These are phyloP conservation scores for Malbranchea zuffiana DNA, from an alignment of 2,329 filamentous ascomycete genomes.

Conservation along the genomic window DNA sequence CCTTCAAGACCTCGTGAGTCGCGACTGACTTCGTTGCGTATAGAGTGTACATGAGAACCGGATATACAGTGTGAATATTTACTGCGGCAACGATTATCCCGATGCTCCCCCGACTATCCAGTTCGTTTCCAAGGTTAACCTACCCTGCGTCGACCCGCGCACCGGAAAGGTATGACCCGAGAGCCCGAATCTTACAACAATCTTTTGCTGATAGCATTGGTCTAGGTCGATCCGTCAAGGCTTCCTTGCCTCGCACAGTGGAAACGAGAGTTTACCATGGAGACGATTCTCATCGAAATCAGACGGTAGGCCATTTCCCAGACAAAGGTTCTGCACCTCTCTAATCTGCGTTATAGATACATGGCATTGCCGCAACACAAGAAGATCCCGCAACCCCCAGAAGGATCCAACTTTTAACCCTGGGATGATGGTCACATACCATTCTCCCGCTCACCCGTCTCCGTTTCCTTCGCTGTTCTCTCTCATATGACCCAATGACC, in stretches of 20 bases:
- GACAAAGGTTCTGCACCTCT: constrained; percentile 11
- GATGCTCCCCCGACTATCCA: constrained; percentile 79
- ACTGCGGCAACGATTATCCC: constrained; percentile 83
- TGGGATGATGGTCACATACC: too few relatives aligned
- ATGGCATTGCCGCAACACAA: constrained; percentile 90
- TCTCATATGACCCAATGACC: too few relatives aligned
- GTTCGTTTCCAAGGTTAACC: constrained; percentile 88
- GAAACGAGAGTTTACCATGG: constrained; percentile 91
- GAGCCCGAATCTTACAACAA: neutral
- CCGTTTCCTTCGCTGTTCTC: too few relatives aligned
- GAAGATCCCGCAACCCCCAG: constrained; percentile 86
- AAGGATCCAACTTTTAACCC: constrained; percentile 59
- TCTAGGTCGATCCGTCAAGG: constrained; percentile 67
- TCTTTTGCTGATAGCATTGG: neutral
- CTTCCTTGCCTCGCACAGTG: constrained; percentile 78
- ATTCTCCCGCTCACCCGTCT: too few relatives aligned
- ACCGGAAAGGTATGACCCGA: constrained; percentile 56
- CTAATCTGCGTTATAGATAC: constrained; percentile 47
- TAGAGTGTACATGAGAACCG: constrained; percentile 95
- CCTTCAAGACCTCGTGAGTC: constrained; percentile 13
- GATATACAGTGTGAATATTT: constrained; percentile 96
- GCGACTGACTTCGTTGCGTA: constrained; percentile 3
- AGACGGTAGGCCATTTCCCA: constrained; percentile 49
- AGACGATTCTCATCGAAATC: constrained; percentile 80
- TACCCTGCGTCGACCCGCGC: constrained; percentile 78